Percentiles rank a stretch among this genome's conserved stretches.
phyloP scores from a whole-genome alignment of 129 eudicot genomes.

The Deinandra increscens region DNA sequence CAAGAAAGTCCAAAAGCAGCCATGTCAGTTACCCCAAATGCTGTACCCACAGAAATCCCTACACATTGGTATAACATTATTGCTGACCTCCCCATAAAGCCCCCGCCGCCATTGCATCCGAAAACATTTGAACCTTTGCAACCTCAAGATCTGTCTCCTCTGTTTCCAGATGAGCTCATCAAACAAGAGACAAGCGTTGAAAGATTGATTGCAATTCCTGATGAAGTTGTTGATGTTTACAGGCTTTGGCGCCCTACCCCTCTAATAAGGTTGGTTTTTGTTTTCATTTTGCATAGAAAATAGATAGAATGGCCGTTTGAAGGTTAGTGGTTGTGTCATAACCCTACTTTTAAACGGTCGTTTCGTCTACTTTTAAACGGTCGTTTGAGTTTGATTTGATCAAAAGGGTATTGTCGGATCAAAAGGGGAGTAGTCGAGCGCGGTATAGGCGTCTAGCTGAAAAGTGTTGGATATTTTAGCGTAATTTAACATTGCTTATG shows the following conservation, averaged over 20 bases:
- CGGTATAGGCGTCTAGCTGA: too few species aligned
- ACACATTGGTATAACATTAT: slow-evolving; percentile 81
- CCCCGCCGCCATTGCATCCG: slow-evolving; percentile 84
- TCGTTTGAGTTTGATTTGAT: too few species aligned
- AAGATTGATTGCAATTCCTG: slow-evolving; percentile 65
- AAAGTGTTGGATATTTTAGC: too few species aligned
- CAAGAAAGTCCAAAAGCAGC: slow-evolving; percentile 31
- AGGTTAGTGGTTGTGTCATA: too few species aligned
- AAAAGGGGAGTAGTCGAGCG: too few species aligned
- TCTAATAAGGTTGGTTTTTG: slow-evolving; percentile 63
- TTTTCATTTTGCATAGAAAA: too few species aligned
- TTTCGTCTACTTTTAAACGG: too few species aligned
- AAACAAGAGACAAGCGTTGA: slow-evolving; percentile 68
- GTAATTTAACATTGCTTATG: too few species aligned
- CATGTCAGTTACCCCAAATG: slow-evolving; percentile 6
- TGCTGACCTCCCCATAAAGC: slow-evolving; percentile 84
- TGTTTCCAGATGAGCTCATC: slow-evolving; percentile 77
- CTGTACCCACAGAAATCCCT: slow-evolving; percentile 59
- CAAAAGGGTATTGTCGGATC: too few species aligned
- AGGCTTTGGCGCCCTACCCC: slow-evolving; percentile 98
- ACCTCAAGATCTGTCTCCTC: slow-evolving; percentile 78
- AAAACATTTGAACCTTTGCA: slow-evolving; percentile 65
- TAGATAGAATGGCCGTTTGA: too few species aligned
- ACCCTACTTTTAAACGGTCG: too few species aligned
- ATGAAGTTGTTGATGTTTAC: slow-evolving; percentile 79